Conservation (phyloP, 2,329 filamentous ascomycete species). For the Fusarium begoniae region DNA sequence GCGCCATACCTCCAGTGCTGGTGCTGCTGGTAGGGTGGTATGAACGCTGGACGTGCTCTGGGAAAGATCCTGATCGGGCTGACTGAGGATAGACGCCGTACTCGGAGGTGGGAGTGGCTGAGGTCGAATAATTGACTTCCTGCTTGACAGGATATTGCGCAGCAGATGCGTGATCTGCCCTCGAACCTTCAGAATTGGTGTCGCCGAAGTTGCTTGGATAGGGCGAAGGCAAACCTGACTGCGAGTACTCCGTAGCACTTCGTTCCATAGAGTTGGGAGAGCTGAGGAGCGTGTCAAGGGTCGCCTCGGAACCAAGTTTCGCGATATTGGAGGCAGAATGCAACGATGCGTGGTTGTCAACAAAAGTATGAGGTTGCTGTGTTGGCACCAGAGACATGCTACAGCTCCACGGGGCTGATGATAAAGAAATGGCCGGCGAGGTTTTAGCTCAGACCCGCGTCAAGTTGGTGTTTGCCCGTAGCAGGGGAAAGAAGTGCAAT, state of each 20-base stretch:
- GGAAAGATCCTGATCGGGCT: slow-evolving; percentile 84
- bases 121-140: slow-evolving; percentile 81
- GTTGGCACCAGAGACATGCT: slow-evolving; percentile 49
- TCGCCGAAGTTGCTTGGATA: slow-evolving; percentile 72
- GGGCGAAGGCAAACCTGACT: slow-evolving; percentile 86
- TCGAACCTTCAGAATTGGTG: slow-evolving; percentile 83
- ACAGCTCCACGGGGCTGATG: slow-evolving; percentile 44
- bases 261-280: slow-evolving; percentile 62
- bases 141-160: slow-evolving; percentile 86
- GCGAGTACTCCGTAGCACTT: slow-evolving; percentile 78
- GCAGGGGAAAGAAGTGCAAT: slow-evolving; percentile 42
- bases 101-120: slow-evolving; percentile 87
- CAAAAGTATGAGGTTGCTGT: slow-evolving; percentile 46
- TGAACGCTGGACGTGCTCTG: slow-evolving; percentile 85
- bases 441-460: slow-evolving; percentile 48
- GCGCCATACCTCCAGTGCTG: slow-evolving; percentile 90
- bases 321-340: slow-evolving; percentile 30
- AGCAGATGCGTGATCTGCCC: slow-evolving; percentile 93
- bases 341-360: slow-evolving; percentile 40
- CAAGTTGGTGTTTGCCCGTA: slow-evolving; percentile 44
- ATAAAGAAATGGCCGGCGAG: slow-evolving; percentile 44
- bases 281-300: slow-evolving; percentile 39
- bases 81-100: slow-evolving; percentile 81
- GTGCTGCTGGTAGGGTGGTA: slow-evolving; percentile 82
- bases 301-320: slow-evolving; percentile 42